Evolutionary conservation across 2,329 filamentous ascomycete genomes (phyloP).

Genomic region (Beauveria bassiana): DNA sequence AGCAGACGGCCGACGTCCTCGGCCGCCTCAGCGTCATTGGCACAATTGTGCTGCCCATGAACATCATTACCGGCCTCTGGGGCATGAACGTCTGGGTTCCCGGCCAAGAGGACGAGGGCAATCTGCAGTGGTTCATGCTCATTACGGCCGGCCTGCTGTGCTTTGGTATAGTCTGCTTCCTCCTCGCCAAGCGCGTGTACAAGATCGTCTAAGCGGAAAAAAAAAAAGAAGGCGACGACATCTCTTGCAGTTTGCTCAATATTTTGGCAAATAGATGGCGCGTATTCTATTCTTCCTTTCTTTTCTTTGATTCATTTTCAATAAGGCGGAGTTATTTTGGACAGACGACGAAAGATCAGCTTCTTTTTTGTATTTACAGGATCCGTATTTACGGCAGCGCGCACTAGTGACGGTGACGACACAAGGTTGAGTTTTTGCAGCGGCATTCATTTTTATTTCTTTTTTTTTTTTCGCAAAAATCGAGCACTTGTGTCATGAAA

Average conservation of each 20-base stretch:
- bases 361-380: neutral
- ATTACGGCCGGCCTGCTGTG: conserved; percentile 66
- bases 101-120: conserved; percentile 73
- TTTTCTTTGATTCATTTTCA: neutral
- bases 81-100: conserved; percentile 98
- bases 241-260: neutral
- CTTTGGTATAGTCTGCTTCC: conserved; percentile 74
- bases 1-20: conserved; percentile 90
- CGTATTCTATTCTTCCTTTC: neutral
- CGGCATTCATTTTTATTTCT: neutral
- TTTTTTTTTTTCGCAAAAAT: neutral
- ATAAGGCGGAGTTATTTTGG: neutral
- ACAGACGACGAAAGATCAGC: neutral
- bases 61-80: conserved; percentile 97
- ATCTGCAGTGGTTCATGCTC: conserved; percentile 66
- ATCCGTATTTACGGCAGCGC: no score
- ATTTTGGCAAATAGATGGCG: neutral
- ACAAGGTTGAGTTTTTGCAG: neutral
- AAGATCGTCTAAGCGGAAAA: conserved; percentile 54
- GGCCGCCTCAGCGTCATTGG: conserved; percentile 92
- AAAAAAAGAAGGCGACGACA: neutral
- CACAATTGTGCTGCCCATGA: conserved; percentile 97
- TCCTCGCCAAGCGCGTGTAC: conserved; percentile 77
- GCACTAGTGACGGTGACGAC: no score
- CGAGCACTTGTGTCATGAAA: neutral